Evolutionary conservation across 2,329 filamentous ascomycete species (phyloP), one percentile per base, ranked within the genome.

Genomic region (Fusarium guadeloupense): DNA sequence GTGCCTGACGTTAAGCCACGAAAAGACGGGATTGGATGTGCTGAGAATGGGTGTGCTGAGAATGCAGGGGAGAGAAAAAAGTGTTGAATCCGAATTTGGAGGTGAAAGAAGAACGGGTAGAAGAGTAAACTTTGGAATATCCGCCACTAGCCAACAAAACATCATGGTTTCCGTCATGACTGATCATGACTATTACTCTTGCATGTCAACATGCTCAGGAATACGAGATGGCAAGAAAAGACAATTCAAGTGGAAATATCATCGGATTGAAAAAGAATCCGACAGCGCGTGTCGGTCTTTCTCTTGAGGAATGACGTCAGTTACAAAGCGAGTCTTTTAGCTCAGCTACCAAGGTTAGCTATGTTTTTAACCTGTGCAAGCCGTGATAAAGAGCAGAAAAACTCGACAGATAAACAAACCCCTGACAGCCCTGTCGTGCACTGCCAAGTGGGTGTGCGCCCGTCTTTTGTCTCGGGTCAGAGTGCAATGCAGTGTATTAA

Each of bases 291-390:
- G 25, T 60, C 45, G 41, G 47, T 34, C 49, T 28, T 53, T 58
- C 51, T 50, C 55, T 50, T 50, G 16, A n/a, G n/a, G 54, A 30
- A 47, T 69, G 67, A 69, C 67, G 67, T 69, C 67, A 69, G 56
- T 16, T 1, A n/a, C 23, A n/a, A n/a, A n/a, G n/a, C n/a, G 44
- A 16, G 38, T 43, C 40, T 41, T 47, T 40, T 45, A 54, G 52
- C 30, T 26, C 13, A 2, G n/a, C n/a, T n/a, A n/a, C n/a, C n/a
- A n/a, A n/a, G n/a, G n/a, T 25, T 25, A 44, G 38, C 34, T 39
- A 33, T 35, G 19, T 57, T 56, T 54, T 41, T 49, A 52, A 43
- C 51, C 44, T 55, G 57, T 54, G 54, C 53, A 59, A 23, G 26
- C 31, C 23, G 23, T 30, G 13, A 14, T 14, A 6, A 14, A 13